Evolutionary conservation across 1,284 basidiomycete genomes (phyloP), one percentile per base, ranked within the genome.

Genomic region (Ustilago trichophora): DNA sequence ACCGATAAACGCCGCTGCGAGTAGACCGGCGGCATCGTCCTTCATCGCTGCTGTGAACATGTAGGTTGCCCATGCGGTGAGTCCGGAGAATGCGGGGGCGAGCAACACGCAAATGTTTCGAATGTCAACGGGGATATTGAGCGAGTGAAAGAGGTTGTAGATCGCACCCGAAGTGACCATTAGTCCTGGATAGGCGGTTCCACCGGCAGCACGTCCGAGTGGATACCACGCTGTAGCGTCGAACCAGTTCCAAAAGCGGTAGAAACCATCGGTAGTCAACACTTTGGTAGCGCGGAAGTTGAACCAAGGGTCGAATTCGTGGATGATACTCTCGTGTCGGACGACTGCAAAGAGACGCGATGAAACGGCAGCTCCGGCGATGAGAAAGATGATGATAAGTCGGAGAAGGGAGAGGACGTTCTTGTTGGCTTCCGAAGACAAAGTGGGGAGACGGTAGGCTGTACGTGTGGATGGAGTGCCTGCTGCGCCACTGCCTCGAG

Each of bases 161-260:
- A 98, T 98, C 74, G 96, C 88, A 55, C 94, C 95, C 70, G 91
- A 93, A 11, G 96, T 98, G 25, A 92, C 91, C 95, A 98, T 98
- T 38, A 98, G 85, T 40, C 80, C 96, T 3, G 96, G 96, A 82
- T 98, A 99, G 77, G 98, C 91, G 10, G 96, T 98, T 40, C 95
- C 95, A 51, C 96, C 96, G 36, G 98, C 95, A 43, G 96, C 93
- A 78, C 96, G 91, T 41, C 96, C 96, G 2, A 99, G 88, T 12
- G 96, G 96, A 81, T 98, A 98, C 96, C 83, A 83, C 4, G 94
- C 94, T 6, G 96, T 96, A 27, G 94, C 93, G 83, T 99, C 96
- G 82, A 98, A 99, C 96, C 96, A 98, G 82, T 99, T 98, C 76
- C 77, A 80, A 59, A 81, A 81, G 18, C 76, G 60, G 54, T 81